Percentiles rank a stretch among this genome's conserved stretches.
Evolutionary conservation across 805 yeast species (phyloP).

Genomic region (Ascoidea asiatica): DNA sequence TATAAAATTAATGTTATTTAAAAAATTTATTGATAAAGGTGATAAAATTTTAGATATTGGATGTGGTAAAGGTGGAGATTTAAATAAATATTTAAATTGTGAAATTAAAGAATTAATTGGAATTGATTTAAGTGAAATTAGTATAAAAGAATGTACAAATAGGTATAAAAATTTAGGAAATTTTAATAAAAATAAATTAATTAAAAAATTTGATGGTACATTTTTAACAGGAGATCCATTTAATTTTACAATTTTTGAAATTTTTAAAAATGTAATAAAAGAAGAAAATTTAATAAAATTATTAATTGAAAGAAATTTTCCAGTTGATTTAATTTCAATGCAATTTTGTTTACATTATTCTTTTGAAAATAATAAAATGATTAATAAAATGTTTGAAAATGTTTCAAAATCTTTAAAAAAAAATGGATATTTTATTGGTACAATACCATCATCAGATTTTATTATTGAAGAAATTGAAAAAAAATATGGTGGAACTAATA

Average conservation of each 20-base stretch:
- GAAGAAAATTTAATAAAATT: background rate
- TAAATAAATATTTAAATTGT: constrained; percentile 76
- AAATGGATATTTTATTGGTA: constrained; percentile 87
- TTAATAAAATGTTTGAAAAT: constrained; percentile 58
- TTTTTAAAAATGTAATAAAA: constrained; percentile 43
- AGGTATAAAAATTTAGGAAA: constrained; percentile 49
- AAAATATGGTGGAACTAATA: background rate
- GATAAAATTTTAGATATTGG: constrained; percentile 72
- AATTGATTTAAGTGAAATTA: constrained; percentile 80
- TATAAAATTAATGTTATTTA: constrained; percentile 74
- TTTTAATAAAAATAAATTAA: too few species aligned
- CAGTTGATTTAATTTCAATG: constrained; percentile 78
- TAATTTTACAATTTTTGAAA: constrained; percentile 51
- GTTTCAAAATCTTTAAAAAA: constrained; percentile 60
- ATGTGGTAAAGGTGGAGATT: constrained; percentile 97
- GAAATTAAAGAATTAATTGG: constrained; percentile 72
- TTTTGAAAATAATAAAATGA: constrained; percentile 73
- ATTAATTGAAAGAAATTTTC: too few species aligned
- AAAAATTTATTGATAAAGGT: constrained; percentile 44
- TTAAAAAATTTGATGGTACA: constrained; percentile 63
- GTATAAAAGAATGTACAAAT: constrained; percentile 71
- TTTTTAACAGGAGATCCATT: constrained; percentile 92
- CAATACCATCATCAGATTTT: constrained; percentile 85
- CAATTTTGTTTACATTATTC: constrained; percentile 96
- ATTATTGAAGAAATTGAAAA: constrained; percentile 48